Evolutionary conservation across 257 asterid genomes (phyloP).

Genomic region (Solanum pinnatisectum): DNA sequence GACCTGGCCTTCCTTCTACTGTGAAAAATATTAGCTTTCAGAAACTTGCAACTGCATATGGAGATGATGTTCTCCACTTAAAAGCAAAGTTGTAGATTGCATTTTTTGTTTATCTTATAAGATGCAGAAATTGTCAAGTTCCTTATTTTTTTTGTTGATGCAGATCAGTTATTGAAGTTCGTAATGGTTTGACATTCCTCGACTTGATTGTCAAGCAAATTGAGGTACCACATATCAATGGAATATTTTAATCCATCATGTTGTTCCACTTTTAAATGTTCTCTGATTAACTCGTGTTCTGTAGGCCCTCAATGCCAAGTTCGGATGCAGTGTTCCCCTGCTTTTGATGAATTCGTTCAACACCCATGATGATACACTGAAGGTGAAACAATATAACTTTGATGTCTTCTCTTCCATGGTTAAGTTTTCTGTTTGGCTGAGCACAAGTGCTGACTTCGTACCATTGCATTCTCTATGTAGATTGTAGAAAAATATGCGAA

Average conservation of each 20-base stretch:
- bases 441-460: background rate
- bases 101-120: background rate
- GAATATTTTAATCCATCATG: background rate
- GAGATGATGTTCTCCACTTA: background rate
- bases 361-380: slow-evolving; percentile 90
- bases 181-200: slow-evolving; percentile 89
- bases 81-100: background rate
- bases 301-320: slow-evolving; percentile 76
- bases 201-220: slow-evolving; percentile 95
- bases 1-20: background rate
- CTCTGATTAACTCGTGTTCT: slow-evolving; percentile 1
- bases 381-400: slow-evolving; percentile 38
- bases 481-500: slow-evolving; percentile 76
- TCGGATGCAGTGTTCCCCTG: slow-evolving; percentile 91
- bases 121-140: background rate
- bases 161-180: slow-evolving; percentile 99
- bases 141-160: background rate
- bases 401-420: background rate
- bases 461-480: slow-evolving; percentile 26
- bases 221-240: slow-evolving; percentile 46
- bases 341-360: slow-evolving; percentile 97
- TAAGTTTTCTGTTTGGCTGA: background rate
- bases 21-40: background rate
- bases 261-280: background rate
- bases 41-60: background rate